phyloP scores from a whole-genome alignment of 345 rosid species.

The Corymbia maculata region DNA sequence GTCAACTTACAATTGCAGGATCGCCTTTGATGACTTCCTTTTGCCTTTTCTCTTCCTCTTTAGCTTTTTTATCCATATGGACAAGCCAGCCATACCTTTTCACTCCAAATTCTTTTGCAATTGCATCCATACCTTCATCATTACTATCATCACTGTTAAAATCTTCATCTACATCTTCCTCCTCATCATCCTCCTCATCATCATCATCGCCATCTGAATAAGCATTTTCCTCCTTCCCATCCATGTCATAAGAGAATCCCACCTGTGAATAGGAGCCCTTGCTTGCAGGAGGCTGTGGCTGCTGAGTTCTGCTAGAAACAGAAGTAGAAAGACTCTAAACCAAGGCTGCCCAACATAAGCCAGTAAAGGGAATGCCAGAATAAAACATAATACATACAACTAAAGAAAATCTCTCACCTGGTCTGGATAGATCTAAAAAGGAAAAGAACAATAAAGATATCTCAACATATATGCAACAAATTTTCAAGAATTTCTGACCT shows the following conservation, averaged over 20 bases:
- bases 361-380: not conserved
- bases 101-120: conserved; percentile 91
- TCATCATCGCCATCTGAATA: conserved; percentile 49
- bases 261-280: conserved; percentile 92
- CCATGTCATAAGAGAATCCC: conserved; percentile 81
- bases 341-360: not conserved
- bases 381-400: not conserved
- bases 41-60: conserved; percentile 89
- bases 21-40: conserved; percentile 96
- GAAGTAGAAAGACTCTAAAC: not conserved
- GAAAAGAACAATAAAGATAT: not conserved
- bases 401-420: not conserved
- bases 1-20: conserved; percentile 84
- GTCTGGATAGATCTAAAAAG: not conserved
- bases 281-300: conserved; percentile 46
- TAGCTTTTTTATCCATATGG: conserved; percentile 89
- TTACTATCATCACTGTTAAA: conserved; percentile 89
- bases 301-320: conserved; percentile 34
- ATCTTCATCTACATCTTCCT: conserved; percentile 82
- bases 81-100: conserved; percentile 98
- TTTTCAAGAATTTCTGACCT: conserved; percentile 27
- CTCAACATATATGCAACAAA: not conserved
- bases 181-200: conserved; percentile 64
- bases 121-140: conserved; percentile 86
- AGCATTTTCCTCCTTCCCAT: conserved; percentile 44